Conservation (phyloP, 495 filamentous ascomycete species). For the Podospora tetraspora region DNA sequence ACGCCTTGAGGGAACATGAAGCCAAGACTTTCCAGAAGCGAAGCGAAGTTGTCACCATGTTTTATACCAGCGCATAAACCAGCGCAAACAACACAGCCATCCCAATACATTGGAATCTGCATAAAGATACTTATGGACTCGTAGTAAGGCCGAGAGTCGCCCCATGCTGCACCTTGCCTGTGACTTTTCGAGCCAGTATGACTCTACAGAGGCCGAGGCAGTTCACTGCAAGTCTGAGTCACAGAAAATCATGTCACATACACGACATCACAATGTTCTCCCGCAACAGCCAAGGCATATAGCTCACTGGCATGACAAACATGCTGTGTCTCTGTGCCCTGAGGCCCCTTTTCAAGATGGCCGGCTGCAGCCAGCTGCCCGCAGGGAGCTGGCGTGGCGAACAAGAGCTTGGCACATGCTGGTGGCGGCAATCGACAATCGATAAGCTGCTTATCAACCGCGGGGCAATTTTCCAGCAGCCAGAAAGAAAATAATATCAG, state of each 20-base stretch:
- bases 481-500: slow-evolving; percentile 15
- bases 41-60: background rate
- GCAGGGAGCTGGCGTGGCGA: background rate
- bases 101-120: background rate
- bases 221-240: background rate
- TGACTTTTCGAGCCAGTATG: background rate
- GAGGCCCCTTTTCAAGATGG: background rate
- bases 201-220: background rate
- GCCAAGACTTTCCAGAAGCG: background rate
- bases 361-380: background rate
- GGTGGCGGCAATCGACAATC: slow-evolving; percentile 32
- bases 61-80: background rate
- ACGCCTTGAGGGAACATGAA: background rate
- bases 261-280: background rate
- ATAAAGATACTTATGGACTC: too few relatives aligned
- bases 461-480: slow-evolving; percentile 17
- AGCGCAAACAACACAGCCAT: too few relatives aligned
- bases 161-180: background rate
- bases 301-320: background rate
- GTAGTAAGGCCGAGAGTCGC: too few relatives aligned
- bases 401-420: slow-evolving; percentile 50
- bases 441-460: slow-evolving; percentile 20
- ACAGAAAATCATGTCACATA: background rate
- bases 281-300: background rate
- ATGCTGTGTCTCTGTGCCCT: background rate